phyloP scores from a whole-genome alignment of 2,329 filamentous ascomycete species.

The Colletotrichum sp. region DNA sequence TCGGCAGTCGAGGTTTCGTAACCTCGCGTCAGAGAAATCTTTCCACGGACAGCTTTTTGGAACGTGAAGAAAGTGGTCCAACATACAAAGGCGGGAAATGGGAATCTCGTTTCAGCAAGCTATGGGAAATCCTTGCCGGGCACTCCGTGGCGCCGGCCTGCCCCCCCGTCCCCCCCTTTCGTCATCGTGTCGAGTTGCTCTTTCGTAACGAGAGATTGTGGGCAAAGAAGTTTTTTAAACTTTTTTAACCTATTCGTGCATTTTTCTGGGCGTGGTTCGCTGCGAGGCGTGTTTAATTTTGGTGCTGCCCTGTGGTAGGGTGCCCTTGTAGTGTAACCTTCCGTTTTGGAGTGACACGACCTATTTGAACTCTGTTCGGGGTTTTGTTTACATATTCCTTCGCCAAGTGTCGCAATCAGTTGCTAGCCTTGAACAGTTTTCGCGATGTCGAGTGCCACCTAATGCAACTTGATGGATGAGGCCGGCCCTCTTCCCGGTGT shows the following conservation, averaged over 20 bases:
- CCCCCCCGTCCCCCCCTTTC: not conserved
- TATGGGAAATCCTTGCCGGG: not conserved
- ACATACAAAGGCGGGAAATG: not conserved
- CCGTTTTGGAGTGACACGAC: not conserved
- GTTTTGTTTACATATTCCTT: not conserved
- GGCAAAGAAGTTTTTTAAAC: not conserved
- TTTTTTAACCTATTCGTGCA: not conserved
- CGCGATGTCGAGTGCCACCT: not conserved
- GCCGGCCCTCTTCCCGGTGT: not conserved
- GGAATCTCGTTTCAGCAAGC: conserved; percentile 1
- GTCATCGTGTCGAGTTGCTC: not conserved
- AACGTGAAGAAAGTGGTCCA: not conserved
- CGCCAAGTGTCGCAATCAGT: not conserved
- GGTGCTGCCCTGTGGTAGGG: not conserved
- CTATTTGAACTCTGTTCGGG: not conserved
- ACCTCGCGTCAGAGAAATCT: not conserved
- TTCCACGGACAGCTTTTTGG: not conserved
- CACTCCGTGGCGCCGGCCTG: not conserved
- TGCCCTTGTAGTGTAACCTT: not conserved
- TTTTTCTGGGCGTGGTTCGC: not conserved
- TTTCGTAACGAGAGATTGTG: conserved; percentile 2
- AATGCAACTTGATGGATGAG: not conserved
- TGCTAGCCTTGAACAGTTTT: not conserved
- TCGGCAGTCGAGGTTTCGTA: not conserved
- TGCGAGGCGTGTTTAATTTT: not conserved